Percentiles rank a stretch among this genome's conserved stretches.
These are phyloP conservation scores for Rhynchosporium graminicola DNA, from an alignment of 2,329 filamentous ascomycete species.

Conservation along the genomic window DNA sequence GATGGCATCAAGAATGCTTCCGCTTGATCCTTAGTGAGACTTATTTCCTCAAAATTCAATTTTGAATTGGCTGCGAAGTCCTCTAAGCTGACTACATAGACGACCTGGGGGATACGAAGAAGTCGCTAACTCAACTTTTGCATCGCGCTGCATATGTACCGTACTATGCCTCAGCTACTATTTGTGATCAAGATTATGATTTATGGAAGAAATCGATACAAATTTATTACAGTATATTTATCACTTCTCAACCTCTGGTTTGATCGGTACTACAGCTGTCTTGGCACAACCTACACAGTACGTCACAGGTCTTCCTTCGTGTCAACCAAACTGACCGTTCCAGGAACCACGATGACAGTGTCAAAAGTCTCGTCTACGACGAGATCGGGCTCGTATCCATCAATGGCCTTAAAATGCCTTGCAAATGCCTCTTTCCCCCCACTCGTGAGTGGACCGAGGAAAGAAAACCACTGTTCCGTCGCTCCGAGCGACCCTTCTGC, in stretches of 20 bases:
- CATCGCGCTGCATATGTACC: background rate
- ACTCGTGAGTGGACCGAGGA: constrained; percentile 5
- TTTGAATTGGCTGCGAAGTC: too few relatives aligned
- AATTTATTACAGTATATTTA: background rate
- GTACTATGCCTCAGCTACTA: background rate
- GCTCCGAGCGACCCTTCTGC: constrained; percentile 22
- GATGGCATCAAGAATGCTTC: too few relatives aligned
- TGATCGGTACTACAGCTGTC: background rate
- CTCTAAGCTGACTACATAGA: background rate
- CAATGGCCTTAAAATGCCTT: constrained; percentile 32
- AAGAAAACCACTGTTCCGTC: constrained; percentile 33
- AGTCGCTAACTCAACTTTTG: background rate
- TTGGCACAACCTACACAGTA: background rate
- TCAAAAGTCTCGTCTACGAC: constrained; percentile 27
- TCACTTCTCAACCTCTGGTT: background rate
- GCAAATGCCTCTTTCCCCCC: constrained; percentile 24
- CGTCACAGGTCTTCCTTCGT: background rate
- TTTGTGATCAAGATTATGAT: too few relatives aligned
- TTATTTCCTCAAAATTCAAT: too few relatives aligned
- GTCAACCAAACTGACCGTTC: constrained; percentile 11
- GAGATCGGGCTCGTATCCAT: constrained; percentile 33
- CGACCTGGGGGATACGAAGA: background rate
- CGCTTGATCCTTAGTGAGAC: too few relatives aligned
- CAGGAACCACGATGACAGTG: constrained; percentile 25
- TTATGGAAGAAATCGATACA: background rate